Evolutionary conservation across 306 rosid genomes (phyloP).

Genomic region (Spatholobus suberectus): DNA sequence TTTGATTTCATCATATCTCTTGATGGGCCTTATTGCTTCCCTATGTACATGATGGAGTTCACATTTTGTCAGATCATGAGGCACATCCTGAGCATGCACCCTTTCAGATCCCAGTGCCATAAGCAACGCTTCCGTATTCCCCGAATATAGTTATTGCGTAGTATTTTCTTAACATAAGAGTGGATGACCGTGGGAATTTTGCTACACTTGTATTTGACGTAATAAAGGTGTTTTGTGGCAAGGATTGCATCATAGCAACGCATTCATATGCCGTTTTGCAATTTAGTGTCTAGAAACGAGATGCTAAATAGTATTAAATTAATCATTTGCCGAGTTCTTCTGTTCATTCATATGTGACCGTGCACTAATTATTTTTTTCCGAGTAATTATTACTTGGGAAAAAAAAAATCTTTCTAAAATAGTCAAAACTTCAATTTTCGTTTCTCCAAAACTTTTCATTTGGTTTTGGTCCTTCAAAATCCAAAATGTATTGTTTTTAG

Average conservation of each 20-base stretch:
- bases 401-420: too few species aligned
- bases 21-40: background rate
- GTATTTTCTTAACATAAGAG: background rate
- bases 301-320: background rate
- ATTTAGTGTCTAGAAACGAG: background rate
- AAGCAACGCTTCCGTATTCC: background rate
- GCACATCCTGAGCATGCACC: conserved; percentile 17
- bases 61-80: conserved; percentile 19
- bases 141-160: background rate
- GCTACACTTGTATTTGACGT: conserved; percentile 2
- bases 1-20: conserved; percentile 17
- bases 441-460: too few species aligned
- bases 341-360: background rate
- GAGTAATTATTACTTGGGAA: too few species aligned
- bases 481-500: too few species aligned
- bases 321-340: background rate
- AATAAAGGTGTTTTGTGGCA: conserved; percentile 16
- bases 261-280: background rate
- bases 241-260: background rate
- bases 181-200: conserved; percentile 27
- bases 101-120: background rate
- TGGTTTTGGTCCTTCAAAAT: too few species aligned
- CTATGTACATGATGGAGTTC: background rate
- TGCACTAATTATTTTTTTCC: background rate
- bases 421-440: too few species aligned